A percentile compares a stretch with the other conserved stretches of the same genome.
Conservation (phyloP, 768 basidiomycete genomes). For the Leucocoprinus birnbaumii region DNA sequence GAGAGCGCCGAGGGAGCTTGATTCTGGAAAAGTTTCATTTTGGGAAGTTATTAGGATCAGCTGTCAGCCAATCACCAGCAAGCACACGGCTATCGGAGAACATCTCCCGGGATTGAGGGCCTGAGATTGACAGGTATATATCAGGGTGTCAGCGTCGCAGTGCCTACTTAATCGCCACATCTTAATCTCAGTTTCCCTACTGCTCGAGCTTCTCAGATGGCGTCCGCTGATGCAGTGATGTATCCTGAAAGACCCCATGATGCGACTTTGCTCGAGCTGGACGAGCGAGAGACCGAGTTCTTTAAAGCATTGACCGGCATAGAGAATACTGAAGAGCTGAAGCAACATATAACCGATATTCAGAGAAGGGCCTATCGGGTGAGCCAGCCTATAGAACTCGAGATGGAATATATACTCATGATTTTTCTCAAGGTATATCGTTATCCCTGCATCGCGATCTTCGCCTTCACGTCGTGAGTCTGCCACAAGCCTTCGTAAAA, state of each 20-base stretch:
- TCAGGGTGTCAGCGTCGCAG: too few relatives aligned
- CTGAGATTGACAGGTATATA: too few relatives aligned
- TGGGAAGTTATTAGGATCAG: too few relatives aligned
- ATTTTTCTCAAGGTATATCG: conserved; percentile 23
- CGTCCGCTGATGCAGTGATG: too few relatives aligned
- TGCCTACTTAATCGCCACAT: too few relatives aligned
- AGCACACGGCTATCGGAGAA: too few relatives aligned
- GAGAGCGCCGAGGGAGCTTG: too few relatives aligned
- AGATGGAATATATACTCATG: conserved; percentile 12
- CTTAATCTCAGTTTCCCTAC: too few relatives aligned
- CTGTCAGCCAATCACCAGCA: too few relatives aligned
- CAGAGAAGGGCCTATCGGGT: conserved; percentile 32
- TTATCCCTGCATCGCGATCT: conserved; percentile 33
- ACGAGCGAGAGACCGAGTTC: conserved; percentile 25
- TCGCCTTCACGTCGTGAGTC: neutral
- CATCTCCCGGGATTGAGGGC: too few relatives aligned
- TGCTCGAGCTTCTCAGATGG: too few relatives aligned
- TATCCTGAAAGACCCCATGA: neutral
- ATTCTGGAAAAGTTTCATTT: too few relatives aligned
- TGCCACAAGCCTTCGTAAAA: neutral
- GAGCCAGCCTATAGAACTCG: neutral
- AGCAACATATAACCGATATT: conserved; percentile 34
- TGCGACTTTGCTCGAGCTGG: conserved; percentile 12
- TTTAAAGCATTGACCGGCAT: conserved; percentile 35
- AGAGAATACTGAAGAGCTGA: conserved; percentile 31